Evolutionary conservation across 176 grass and related monocot genomes (phyloP), one percentile per base, ranked within the genome.

Genomic region (Elaeis guineensis): DNA sequence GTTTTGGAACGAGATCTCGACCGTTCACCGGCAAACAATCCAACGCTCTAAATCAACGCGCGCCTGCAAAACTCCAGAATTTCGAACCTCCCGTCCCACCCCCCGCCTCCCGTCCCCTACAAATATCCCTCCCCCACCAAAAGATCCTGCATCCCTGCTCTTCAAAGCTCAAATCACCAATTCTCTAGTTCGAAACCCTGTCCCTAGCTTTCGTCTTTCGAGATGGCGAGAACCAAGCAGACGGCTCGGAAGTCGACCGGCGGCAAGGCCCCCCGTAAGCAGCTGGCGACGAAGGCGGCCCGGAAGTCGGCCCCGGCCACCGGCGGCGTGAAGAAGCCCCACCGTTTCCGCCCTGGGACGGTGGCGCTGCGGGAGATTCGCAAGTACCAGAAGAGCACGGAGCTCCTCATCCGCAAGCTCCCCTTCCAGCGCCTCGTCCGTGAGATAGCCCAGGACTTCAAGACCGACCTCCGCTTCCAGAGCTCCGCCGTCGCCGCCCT

Each of bases 311-410:
- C 90, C 2, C 82, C 85, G 53, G 85, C 90, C 0, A 95, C 90
- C 0, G 90, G 90, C 28, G 85, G 85, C 7, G 90, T 95, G 49
- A 95, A 95, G 90, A 95, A 95, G 80, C 90, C 90, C 2, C 90
- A 95, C 71, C 4, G 86, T 0, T 95, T 90, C 77, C 65, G 86
- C 5, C 90, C 83, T 0, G 90, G 86, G 3, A 95, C 90, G 4
- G 90, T 95, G 0, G 86, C 90, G 0, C 77, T 90, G 0, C 55
- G 86, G 0, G 86, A 95, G 74, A 95, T 90, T 65, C 75, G 83
- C 74, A 90, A 87, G 80, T 95, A 95, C 57, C 83, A 95, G 90
- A 95, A 95, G 86, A 87, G 86, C 74, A 95, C 83, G 7, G 90
- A 95, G 80, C 77, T 95, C 57, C 83, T 95, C 0, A 95, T 95